phyloP scores from a whole-genome alignment of 2,329 filamentous ascomycete species.

The Corynespora cassiicola region DNA sequence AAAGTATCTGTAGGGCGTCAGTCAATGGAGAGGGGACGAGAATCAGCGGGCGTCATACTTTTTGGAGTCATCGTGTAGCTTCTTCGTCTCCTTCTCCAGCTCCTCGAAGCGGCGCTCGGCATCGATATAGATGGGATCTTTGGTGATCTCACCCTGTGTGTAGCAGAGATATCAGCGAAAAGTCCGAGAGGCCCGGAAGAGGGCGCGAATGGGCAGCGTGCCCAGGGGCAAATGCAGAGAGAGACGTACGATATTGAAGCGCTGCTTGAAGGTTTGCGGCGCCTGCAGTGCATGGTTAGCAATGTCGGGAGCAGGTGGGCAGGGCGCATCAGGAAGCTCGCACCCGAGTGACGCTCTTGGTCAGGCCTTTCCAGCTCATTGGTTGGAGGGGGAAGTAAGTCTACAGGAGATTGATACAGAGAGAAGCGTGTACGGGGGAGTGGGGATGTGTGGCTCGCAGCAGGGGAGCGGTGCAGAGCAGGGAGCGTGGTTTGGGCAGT shows the following conservation, averaged over 20 bases:
- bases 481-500: conserved; percentile 11
- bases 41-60: conserved; percentile 59
- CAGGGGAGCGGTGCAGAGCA: conserved; percentile 9
- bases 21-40: conserved; percentile 5
- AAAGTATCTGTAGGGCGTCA: conserved; percentile 69
- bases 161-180: conserved; percentile 24
- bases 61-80: conserved; percentile 93
- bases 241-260: conserved; percentile 77
- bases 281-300: conserved; percentile 59
- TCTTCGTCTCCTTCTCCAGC: conserved; percentile 94
- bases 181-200: conserved; percentile 20
- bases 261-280: conserved; percentile 88
- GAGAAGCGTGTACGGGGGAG: conserved; percentile 9
- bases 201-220: conserved; percentile 18
- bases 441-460: conserved; percentile 5
- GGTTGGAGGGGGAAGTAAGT: conserved; percentile 18
- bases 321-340: conserved; percentile 20
- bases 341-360: conserved; percentile 87
- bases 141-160: conserved; percentile 83
- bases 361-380: conserved; percentile 98
- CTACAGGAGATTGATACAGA: conserved; percentile 12
- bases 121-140: conserved; percentile 93
- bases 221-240: not conserved
- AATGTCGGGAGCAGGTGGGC: conserved; percentile 18
- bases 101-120: conserved; percentile 93